Conservation (phyloP, 1,139 yeast species). For the Saccharomycopsis hybrid region DNA sequence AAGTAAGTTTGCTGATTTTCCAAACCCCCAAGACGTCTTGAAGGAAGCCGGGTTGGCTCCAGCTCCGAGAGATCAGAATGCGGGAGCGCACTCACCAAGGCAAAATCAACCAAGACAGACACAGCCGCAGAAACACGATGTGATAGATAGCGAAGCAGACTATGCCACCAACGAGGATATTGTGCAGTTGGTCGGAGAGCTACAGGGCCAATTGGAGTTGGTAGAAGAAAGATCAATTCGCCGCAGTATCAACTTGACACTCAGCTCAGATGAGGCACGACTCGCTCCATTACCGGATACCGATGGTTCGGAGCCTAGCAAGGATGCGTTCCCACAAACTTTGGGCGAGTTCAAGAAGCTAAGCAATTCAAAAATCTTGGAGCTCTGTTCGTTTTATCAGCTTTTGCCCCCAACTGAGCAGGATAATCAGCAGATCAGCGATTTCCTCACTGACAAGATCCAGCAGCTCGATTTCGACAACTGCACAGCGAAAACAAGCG, state of each 20-base stretch:
- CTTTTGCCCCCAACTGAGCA: constrained; percentile 14
- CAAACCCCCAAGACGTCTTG: neutral
- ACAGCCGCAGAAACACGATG: neutral
- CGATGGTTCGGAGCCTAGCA: constrained; percentile 66
- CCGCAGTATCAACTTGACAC: constrained; percentile 47
- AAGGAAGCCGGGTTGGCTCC: neutral
- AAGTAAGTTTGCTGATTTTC: constrained; percentile 24
- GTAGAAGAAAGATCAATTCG: constrained; percentile 61
- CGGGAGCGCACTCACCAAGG: no score
- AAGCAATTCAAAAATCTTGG: constrained; percentile 25
- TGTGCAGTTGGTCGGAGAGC: constrained; percentile 77
- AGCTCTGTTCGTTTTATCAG: constrained; percentile 19
- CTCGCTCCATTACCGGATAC: constrained; percentile 56
- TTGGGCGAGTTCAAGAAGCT: constrained; percentile 42
- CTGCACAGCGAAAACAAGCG: no score
- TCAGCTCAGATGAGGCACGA: constrained; percentile 31
- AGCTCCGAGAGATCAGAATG: constrained; percentile 12
- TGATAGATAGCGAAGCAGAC: constrained; percentile 26
- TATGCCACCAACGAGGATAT: constrained; percentile 76
- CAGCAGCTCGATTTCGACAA: constrained; percentile 32
- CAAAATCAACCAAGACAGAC: neutral
- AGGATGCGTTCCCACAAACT: constrained; percentile 52
- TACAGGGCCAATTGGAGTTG: constrained; percentile 77
- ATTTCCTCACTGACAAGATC: constrained; percentile 31
- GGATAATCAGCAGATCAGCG: constrained; percentile 25